These are phyloP conservation scores for Petunia axillaris DNA, from an alignment of 257 asterid species.

Conservation along the genomic window DNA sequence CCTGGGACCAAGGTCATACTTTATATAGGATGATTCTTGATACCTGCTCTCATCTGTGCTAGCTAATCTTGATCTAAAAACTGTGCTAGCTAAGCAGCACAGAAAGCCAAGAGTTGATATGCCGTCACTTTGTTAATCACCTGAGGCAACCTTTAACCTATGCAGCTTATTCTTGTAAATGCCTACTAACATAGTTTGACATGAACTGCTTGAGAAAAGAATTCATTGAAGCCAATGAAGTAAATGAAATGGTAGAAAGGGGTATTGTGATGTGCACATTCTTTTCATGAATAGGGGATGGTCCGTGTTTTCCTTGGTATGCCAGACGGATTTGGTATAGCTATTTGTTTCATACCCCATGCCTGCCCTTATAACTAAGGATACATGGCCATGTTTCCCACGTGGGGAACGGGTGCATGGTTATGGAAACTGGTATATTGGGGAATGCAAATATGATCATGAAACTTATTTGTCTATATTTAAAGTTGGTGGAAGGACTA, in stretches of 20 bases:
- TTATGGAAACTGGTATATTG: background rate
- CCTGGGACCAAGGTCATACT: background rate
- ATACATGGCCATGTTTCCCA: background rate
- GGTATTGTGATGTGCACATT: background rate
- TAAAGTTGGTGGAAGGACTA: background rate
- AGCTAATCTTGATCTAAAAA: background rate
- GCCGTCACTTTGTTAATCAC: background rate
- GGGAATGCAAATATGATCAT: background rate
- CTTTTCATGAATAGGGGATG: background rate
- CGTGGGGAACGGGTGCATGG: background rate
- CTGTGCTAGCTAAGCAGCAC: background rate
- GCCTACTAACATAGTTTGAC: constrained; percentile 1
- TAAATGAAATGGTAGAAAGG: constrained; percentile 15
- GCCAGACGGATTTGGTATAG: background rate
- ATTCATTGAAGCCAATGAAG: background rate
- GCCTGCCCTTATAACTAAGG: background rate
- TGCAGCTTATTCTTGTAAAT: background rate
- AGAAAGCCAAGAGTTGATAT: background rate
- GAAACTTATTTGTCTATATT: background rate
- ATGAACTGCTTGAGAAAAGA: constrained; percentile 11
- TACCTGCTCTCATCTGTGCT: background rate
- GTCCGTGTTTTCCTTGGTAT: background rate
- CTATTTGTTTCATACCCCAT: background rate
- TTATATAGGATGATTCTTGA: background rate
- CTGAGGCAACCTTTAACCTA: background rate